Evolutionary conservation across 805 yeast genomes (phyloP).

Genomic region (Ogataea sp.): DNA sequence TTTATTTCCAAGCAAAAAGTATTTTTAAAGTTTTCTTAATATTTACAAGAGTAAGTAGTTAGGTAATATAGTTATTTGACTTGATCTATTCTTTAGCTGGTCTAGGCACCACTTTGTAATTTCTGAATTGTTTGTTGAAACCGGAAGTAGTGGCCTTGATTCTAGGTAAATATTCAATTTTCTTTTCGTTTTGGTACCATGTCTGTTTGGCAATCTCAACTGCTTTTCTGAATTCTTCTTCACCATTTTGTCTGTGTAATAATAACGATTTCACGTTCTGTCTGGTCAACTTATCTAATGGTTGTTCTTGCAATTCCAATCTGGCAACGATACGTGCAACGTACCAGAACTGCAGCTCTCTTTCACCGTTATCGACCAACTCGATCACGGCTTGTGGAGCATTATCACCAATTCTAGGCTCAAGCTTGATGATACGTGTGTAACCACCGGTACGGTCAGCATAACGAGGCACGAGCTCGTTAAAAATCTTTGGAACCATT

Average conservation of each 20-base stretch:
- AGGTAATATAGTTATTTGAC: no score
- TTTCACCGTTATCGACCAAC: constrained; percentile 51
- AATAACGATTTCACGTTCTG: constrained; percentile 48
- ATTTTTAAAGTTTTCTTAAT: not conserved
- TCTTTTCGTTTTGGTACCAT: constrained; percentile 27
- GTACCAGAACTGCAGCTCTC: constrained; percentile 69
- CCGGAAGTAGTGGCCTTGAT: constrained; percentile 21
- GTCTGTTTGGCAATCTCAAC: constrained; percentile 49
- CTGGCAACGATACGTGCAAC: constrained; percentile 84
- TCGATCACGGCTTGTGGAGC: constrained; percentile 88
- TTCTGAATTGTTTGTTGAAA: constrained; percentile 20
- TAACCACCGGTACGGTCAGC: constrained; percentile 65
- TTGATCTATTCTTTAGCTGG: not conserved
- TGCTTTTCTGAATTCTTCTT: constrained; percentile 44
- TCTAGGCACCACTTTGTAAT: constrained; percentile 26
- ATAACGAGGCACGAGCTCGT: constrained; percentile 59
- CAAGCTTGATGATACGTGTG: constrained; percentile 76
- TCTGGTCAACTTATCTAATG: constrained; percentile 43
- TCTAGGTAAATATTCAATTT: constrained; percentile 19
- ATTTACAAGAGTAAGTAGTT: no score
- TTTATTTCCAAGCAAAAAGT: not conserved
- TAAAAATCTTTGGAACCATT: constrained; percentile 56
- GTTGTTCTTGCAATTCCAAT: constrained; percentile 52
- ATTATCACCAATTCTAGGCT: constrained; percentile 80
- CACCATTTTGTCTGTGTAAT: constrained; percentile 39